Base-by-base conservation (phyloP, 129 eudicot species). In the Ambrosia artemisiifolia region DNA sequence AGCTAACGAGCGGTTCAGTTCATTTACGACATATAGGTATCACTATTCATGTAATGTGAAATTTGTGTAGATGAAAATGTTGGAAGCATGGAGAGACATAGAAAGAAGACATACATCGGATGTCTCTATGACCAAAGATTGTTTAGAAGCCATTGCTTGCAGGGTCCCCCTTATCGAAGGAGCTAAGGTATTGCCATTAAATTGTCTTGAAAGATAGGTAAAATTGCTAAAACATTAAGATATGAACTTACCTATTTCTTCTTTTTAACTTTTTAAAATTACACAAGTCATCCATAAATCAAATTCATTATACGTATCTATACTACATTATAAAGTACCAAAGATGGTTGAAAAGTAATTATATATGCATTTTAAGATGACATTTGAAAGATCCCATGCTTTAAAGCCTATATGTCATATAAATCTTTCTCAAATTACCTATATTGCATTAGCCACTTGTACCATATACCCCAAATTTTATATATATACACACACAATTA, bases 161-260 rank as follows among this genome's bases (percentile, higher is more conserved):
- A 81, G 80, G 18, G 67, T 87, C n/a, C 94, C 95, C 57, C 87
- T 90, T 34, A 60, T 79, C 24, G 86, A 90, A 60, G 94, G 96
- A 16, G 89, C 88, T 34, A 83, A 83, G 90, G 96, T 90, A 84
- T 50, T 65, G 14, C 34, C 60, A 42, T 17, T 44, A 61, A 3
- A 11, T 11, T 13, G 54, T 40, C 9, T 40, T 2, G 14, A 28
- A 33, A 5, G 36, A 28, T 30, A 53, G 16, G 2, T n/a, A 24
- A 35, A 70, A 34, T 3, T 35, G 30, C 36, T 40, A 40, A 40
- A 40, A 40, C 44, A 7, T 7, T 40, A 40, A 7, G 9, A 6
- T 40, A 40, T 40, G 11, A 40, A 6, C 6, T 14, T 47, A 47
- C 17, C 11, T 47, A 4, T 47, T 47, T 12, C 53, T 47, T 14